Evolutionary conservation across 2,329 filamentous ascomycete genomes (phyloP).

Genomic region (Penicillium sp.): DNA sequence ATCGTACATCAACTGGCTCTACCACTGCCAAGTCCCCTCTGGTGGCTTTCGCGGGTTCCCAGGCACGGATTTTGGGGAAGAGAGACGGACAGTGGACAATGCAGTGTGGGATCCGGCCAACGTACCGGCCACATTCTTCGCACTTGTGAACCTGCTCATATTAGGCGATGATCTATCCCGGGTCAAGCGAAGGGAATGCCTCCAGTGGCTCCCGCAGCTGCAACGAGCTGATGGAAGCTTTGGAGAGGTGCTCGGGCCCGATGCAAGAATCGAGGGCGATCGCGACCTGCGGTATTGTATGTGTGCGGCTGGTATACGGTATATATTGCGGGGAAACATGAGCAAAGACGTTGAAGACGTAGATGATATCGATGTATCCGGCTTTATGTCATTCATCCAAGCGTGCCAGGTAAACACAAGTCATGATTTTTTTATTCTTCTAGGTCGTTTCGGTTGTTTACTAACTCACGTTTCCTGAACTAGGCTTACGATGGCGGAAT

Average conservation of each 20-base stretch:
- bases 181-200: constrained; percentile 65
- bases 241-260: constrained; percentile 71
- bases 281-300: constrained; percentile 87
- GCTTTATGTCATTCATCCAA: constrained; percentile 68
- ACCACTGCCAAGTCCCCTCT: constrained; percentile 77
- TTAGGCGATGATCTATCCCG: constrained; percentile 63
- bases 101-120: constrained; percentile 72
- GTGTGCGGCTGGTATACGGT: constrained; percentile 76
- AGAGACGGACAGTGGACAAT: constrained; percentile 52
- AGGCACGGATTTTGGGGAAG: constrained; percentile 58
- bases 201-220: constrained; percentile 72
- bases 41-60: constrained; percentile 90
- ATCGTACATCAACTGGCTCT: constrained; percentile 71
- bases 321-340: constrained; percentile 70
- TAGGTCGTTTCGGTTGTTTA: background rate
- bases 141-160: constrained; percentile 69
- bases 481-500: constrained; percentile 84
- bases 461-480: constrained; percentile 7
- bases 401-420: constrained; percentile 55
- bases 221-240: constrained; percentile 88
- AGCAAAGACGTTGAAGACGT: constrained; percentile 55
- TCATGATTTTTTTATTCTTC: background rate
- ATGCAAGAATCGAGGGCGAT: constrained; percentile 67
- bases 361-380: constrained; percentile 72
- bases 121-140: constrained; percentile 85